These are phyloP conservation scores for Kluyveromyces starmeri DNA, from an alignment of 805 yeast genomes.

Conservation along the genomic window DNA sequence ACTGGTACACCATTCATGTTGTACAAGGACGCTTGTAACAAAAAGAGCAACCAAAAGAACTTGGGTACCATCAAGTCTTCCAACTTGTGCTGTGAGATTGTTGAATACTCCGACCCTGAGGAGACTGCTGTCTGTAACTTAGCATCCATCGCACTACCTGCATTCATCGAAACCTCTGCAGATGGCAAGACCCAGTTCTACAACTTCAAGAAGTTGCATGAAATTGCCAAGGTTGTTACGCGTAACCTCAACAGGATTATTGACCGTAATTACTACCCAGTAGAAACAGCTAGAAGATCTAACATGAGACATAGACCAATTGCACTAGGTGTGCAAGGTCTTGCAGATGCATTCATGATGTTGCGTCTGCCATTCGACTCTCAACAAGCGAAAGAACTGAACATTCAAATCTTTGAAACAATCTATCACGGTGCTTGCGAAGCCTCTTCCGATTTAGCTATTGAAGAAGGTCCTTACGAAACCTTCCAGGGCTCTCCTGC, in stretches of 20 bases:
- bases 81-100: constrained; percentile 88
- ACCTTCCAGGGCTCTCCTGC: constrained; percentile 83
- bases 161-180: constrained; percentile 46
- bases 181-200: constrained; percentile 42
- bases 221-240: constrained; percentile 66
- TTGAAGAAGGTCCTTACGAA: constrained; percentile 57
- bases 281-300: constrained; percentile 62
- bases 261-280: constrained; percentile 81
- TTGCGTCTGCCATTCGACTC: constrained; percentile 84
- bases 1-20: constrained; percentile 95
- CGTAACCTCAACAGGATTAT: constrained; percentile 75
- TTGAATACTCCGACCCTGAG: constrained; percentile 84
- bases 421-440: constrained; percentile 91
- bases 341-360: constrained; percentile 80
- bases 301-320: constrained; percentile 84
- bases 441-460: constrained; percentile 76
- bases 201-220: constrained; percentile 68
- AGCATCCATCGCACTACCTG: constrained; percentile 84
- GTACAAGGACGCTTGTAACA: constrained; percentile 86
- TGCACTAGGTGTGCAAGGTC: constrained; percentile 97
- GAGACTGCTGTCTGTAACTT: constrained; percentile 95
- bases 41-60: constrained; percentile 83
- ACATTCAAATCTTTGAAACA: constrained; percentile 86
- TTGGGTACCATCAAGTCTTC: constrained; percentile 89
- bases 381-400: constrained; percentile 61